phyloP scores from a whole-genome alignment of 768 basidiomycete species.

The Leccinum rimulosum region DNA sequence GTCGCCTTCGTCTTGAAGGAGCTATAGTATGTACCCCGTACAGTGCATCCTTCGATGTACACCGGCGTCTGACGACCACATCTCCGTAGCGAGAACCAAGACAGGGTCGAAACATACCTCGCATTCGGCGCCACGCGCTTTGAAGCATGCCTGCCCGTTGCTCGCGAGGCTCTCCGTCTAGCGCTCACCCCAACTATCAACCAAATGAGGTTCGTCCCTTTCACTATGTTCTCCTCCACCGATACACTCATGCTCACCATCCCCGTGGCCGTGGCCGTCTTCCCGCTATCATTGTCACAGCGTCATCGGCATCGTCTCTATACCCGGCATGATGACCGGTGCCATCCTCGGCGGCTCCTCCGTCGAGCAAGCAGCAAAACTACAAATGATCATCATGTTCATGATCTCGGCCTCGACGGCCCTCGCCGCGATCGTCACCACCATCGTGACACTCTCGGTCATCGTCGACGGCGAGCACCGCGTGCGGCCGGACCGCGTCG shows the following conservation, averaged over 20 bases:
- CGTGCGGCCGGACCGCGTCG: constrained; percentile 61
- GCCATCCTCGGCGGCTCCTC: constrained; percentile 84
- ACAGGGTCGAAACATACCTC: constrained; percentile 83
- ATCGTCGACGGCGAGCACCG: constrained; percentile 70
- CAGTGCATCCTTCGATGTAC: background rate
- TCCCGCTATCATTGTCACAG: constrained; percentile 30
- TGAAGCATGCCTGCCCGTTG: constrained; percentile 81
- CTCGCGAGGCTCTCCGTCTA: constrained; percentile 72
- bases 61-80: background rate
- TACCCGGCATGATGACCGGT: constrained; percentile 91
- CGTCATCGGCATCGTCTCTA: constrained; percentile 74
- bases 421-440: constrained; percentile 64
- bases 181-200: constrained; percentile 82
- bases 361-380: constrained; percentile 78
- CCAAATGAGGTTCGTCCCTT: constrained; percentile 65
- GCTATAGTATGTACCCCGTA: constrained; percentile 50
- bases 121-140: constrained; percentile 82
- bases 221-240: background rate
- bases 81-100: constrained; percentile 64
- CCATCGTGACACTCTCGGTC: constrained; percentile 55
- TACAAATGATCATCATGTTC: constrained; percentile 95
- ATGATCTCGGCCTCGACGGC: constrained; percentile 82
- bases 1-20: constrained; percentile 73
- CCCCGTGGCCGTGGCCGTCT: background rate
- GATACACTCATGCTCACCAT: background rate